A percentile compares a stretch with the other conserved stretches of the same genome.
Conservation (phyloP, 371 early-diverging fungal genomes). For the Circinella umbellata region DNA sequence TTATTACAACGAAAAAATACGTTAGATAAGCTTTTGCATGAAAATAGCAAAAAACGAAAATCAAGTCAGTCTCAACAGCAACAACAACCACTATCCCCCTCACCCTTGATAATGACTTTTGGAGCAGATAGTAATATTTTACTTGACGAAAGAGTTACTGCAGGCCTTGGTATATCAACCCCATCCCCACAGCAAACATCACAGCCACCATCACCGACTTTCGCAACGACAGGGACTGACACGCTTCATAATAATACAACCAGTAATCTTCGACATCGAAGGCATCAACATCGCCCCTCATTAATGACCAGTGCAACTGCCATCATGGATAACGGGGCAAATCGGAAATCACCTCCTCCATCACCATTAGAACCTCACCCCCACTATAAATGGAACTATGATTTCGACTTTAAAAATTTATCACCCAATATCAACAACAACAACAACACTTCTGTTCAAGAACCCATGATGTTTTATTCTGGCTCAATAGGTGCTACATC, state of each 20-base stretch:
- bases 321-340: background rate
- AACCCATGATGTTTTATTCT: conserved; percentile 25
- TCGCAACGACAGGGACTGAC: background rate
- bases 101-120: conserved; percentile 14
- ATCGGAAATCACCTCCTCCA: conserved; percentile 11
- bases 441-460: background rate
- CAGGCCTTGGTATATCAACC: conserved; percentile 38
- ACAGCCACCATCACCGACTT: background rate
- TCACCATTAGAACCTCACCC: conserved; percentile 14
- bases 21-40: conserved; percentile 34
- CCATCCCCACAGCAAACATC: background rate
- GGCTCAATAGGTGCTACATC: conserved; percentile 3
- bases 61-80: background rate
- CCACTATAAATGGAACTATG: conserved; percentile 15
- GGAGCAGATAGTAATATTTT: conserved; percentile 15
- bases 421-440: background rate
- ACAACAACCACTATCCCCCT: no score
- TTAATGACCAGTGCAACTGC: conserved; percentile 7
- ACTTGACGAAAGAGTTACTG: conserved; percentile 43
- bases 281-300: conserved; percentile 13
- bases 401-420: conserved; percentile 17
- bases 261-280: conserved; percentile 7
- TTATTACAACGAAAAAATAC: conserved; percentile 46
- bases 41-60: conserved; percentile 15
- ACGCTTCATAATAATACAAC: background rate